Evolutionary conservation across 441 rosid species (phyloP).

Genomic region (Pelargonium myrrhifolium): DNA sequence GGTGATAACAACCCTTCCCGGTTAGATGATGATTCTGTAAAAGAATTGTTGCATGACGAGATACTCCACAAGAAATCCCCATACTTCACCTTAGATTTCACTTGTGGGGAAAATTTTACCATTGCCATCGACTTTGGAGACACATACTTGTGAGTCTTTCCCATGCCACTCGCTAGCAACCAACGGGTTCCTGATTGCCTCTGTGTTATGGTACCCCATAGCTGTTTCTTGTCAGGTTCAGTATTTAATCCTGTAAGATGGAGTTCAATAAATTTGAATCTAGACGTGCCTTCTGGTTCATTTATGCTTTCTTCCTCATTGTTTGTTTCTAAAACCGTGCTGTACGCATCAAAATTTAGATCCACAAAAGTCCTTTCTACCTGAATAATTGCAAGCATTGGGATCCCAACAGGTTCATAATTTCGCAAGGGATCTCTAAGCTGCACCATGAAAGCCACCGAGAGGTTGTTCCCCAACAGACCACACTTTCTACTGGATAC

Average conservation of each 20-base stretch:
- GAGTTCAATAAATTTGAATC: constrained; percentile 40
- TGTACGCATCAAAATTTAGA: constrained; percentile 15
- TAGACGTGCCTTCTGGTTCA: constrained; percentile 12
- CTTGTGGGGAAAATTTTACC: constrained; percentile 27
- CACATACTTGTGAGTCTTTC: constrained; percentile 31
- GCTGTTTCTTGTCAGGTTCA: constrained; percentile 31
- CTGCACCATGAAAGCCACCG: constrained; percentile 43
- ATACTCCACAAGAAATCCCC: constrained; percentile 57
- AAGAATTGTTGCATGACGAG: constrained; percentile 26
- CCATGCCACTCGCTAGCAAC: constrained; percentile 56
- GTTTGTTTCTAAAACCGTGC: constrained; percentile 19
- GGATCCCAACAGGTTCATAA: constrained; percentile 61
- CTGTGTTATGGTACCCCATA: constrained; percentile 47
- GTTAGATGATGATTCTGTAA: constrained; percentile 22
- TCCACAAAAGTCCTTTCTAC: constrained; percentile 37
- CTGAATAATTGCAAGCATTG: constrained; percentile 65
- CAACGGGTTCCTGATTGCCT: constrained; percentile 55
- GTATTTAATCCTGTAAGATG: constrained; percentile 52
- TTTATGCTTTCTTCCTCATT: constrained; percentile 16
- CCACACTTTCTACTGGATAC: constrained; percentile 25
- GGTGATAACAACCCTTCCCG: constrained; percentile 24
- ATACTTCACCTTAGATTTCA: constrained; percentile 19
- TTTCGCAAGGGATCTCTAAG: constrained; percentile 60
- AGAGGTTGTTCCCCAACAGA: constrained; percentile 38
- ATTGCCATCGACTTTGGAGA: constrained; percentile 38